Evolutionary conservation across 169 alveolate genomes (phyloP).

Genomic region (Plasmodium vinckei): DNA sequence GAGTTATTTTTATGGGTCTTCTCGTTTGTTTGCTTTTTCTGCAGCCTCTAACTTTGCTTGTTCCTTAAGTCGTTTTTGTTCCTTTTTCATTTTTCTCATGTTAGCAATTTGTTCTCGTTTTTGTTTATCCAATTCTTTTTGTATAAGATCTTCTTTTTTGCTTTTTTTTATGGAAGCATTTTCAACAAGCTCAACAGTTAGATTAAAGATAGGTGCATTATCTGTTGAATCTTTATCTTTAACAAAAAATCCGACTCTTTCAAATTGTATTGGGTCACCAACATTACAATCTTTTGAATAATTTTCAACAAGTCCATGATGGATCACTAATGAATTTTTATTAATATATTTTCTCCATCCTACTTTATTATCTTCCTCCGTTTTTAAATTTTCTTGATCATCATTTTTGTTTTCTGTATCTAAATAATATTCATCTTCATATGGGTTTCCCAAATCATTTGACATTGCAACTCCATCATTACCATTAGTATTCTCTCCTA

Average conservation of each 20-base stretch:
- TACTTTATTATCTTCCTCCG: conserved; percentile 67
- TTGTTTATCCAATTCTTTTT: conserved; percentile 47
- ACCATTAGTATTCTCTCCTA: neutral
- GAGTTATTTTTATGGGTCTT: neutral
- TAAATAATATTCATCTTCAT: neutral
- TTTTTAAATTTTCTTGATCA: conserved; percentile 77
- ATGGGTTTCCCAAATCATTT: neutral
- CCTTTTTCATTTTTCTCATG: conserved; percentile 47
- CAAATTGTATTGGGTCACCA: conserved; percentile 89
- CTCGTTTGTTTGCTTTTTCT: neutral
- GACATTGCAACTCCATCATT: neutral
- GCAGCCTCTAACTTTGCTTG: conserved; percentile 24
- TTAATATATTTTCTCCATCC: conserved; percentile 88
- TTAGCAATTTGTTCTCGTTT: conserved; percentile 49
- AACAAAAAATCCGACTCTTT: conserved; percentile 89
- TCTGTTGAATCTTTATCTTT: conserved; percentile 86
- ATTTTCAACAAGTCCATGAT: conserved; percentile 80
- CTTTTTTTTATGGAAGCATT: conserved; percentile 60
- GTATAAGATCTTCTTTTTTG: conserved; percentile 34
- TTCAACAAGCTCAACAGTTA: conserved; percentile 85
- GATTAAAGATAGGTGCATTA: conserved; percentile 77
- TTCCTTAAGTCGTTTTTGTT: conserved; percentile 43
- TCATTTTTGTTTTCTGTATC: conserved; percentile 11
- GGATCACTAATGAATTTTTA: conserved; percentile 82
- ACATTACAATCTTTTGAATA: conserved; percentile 55